Conservation (phyloP, 139 green algal species). For the Asterochloris sp. region DNA sequence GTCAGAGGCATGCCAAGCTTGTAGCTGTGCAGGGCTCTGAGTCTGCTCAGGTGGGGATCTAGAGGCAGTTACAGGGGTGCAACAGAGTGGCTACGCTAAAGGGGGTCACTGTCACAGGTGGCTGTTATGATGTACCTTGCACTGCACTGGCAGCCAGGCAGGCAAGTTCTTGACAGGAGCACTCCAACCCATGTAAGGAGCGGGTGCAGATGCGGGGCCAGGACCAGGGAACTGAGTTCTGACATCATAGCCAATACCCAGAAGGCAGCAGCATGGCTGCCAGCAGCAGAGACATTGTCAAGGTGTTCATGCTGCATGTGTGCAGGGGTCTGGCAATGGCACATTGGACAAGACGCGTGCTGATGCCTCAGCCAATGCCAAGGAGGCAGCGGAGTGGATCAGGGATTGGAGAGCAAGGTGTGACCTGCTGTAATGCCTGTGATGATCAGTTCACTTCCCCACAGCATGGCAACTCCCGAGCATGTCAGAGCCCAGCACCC, state of each 20-base stretch:
- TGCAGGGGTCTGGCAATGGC: not conserved
- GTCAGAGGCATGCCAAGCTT: no score
- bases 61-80: no score
- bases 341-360: not conserved
- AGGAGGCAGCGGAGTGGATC: constrained; percentile 36
- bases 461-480: not conserved
- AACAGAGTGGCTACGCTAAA: no score
- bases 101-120: no score
- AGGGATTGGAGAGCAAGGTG: constrained; percentile 20
- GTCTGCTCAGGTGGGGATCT: no score
- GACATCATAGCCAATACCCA: not conserved
- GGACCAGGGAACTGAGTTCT: not conserved
- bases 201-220: not conserved
- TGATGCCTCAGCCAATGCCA: constrained; percentile 9
- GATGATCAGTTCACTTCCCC: not conserved
- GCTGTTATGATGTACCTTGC: no score
- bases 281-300: no score
- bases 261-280: not conserved
- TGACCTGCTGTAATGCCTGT: not conserved
- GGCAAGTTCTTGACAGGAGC: no score
- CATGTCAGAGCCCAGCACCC: not conserved
- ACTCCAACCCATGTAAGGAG: no score
- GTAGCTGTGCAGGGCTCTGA: no score
- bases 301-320: no score
- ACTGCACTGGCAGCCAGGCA: no score